These are phyloP conservation scores for Citeromyces nyonsensis DNA, from an alignment of 805 yeast species.

Conservation along the genomic window DNA sequence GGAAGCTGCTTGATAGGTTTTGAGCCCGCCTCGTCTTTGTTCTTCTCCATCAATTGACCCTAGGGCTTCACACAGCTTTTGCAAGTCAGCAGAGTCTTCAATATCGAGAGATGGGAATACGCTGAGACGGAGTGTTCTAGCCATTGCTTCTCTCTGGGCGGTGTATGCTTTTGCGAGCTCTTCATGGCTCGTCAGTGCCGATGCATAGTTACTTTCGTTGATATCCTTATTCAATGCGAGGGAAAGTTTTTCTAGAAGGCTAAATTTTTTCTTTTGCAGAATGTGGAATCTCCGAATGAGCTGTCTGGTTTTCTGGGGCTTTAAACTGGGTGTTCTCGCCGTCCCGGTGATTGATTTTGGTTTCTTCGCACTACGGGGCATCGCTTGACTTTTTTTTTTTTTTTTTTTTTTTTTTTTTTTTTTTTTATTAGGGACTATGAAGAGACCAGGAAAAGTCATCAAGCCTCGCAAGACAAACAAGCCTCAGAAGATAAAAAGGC, in stretches of 20 bases:
- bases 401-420: constrained; percentile 2
- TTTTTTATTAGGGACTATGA: constrained; percentile 1
- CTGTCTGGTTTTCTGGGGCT: constrained; percentile 58
- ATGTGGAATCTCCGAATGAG: constrained; percentile 69
- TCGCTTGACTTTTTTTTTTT: too few species aligned
- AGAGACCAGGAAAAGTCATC: background rate
- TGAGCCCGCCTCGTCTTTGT: constrained; percentile 46
- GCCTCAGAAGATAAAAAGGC: background rate
- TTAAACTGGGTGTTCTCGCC: constrained; percentile 23
- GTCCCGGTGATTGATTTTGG: constrained; percentile 16
- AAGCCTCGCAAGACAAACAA: background rate
- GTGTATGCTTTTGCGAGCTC: background rate
- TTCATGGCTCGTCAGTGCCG: background rate
- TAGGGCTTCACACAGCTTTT: background rate
- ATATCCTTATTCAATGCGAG: constrained; percentile 7
- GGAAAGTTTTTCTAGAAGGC: constrained; percentile 18
- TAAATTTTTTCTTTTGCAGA: constrained; percentile 37
- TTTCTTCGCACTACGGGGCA: constrained; percentile 7
- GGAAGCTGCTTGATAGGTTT: constrained; percentile 74
- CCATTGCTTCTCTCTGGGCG: background rate
- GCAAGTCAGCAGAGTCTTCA: background rate
- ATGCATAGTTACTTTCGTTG: constrained; percentile 7
- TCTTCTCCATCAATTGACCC: constrained; percentile 2
- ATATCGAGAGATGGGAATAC: background rate
- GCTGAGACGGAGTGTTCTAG: background rate